Conservation (phyloP, 1,284 basidiomycete genomes). For the Marasmius oreades region DNA sequence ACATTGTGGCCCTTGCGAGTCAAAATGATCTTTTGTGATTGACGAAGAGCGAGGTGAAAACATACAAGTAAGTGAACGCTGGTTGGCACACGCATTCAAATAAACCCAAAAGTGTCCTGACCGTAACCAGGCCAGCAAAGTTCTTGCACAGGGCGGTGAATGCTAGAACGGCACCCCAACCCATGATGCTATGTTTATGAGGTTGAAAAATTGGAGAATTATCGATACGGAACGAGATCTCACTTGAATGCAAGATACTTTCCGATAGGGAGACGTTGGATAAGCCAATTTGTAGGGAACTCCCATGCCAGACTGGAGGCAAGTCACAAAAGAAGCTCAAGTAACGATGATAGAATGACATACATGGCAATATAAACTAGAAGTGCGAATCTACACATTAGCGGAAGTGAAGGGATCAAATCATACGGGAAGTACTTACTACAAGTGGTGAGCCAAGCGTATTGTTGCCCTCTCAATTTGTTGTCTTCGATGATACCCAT, state of each 20-base stretch:
- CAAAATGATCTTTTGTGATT: background rate
- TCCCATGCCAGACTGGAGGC: constrained; percentile 39
- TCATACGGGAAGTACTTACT: constrained; percentile 25
- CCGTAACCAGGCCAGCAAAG: constrained; percentile 42
- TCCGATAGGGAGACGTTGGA: constrained; percentile 45
- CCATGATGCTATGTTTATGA: constrained; percentile 32
- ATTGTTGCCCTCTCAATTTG: constrained; percentile 44
- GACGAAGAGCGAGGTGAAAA: background rate
- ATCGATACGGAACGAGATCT: constrained; percentile 12
- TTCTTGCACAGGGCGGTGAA: constrained; percentile 46
- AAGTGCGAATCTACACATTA: background rate
- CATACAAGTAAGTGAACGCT: constrained; percentile 40
- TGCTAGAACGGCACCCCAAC: constrained; percentile 47
- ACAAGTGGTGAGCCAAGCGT: constrained; percentile 49
- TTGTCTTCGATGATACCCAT: constrained; percentile 51
- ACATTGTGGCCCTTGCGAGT: constrained; percentile 42
- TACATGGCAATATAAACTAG: constrained; percentile 43
- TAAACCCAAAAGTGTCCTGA: constrained; percentile 45
- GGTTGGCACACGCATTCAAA: constrained; percentile 52
- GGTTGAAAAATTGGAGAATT: background rate
- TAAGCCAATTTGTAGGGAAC: constrained; percentile 45
- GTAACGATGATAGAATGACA: constrained; percentile 3
- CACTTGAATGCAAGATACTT: constrained; percentile 46
- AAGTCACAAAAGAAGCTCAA: background rate
- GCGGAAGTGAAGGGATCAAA: background rate